Evolutionary conservation across 1,284 basidiomycete genomes (phyloP), one percentile per base, ranked within the genome.

Genomic region (Veloboletus limbatus): DNA sequence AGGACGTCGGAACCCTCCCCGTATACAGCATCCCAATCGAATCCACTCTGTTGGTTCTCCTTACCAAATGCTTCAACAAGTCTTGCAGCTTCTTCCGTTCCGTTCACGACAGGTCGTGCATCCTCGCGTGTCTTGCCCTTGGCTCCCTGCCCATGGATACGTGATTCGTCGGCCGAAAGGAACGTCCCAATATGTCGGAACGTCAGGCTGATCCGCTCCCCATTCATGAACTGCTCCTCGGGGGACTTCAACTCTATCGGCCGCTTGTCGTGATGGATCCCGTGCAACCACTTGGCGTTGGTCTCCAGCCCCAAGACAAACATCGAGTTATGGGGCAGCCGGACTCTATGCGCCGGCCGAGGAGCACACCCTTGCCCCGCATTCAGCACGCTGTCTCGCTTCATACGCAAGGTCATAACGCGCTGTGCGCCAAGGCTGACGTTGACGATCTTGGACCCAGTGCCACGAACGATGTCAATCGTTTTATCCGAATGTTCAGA

Each of bases 401-500:
- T 88, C 37, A 74, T 63, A 17, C 79, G 76, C 11, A 88, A 72
- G 0, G 77, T 82, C 86, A 88, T 88, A 18, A 73, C 67, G 28
- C 85, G 76, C 59, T 83, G 78, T 3, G 86, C 84, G 4, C 86
- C 86, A 11, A 89, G 68, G 57, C 82, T 86, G 44, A 89, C 81
- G 51, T 89, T 89, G 48, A 86, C 81, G 54, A 88, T 83, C 44
- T 72, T 79, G 8, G 85, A 83, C 27, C 79, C n/a, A n/a, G n/a
- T n/a, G n/a, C n/a, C 81, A 14, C 71, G 75, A 2, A 84, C 77
- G 51, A 89, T 74, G 59, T 89, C 87, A 54, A 89, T 76, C 5
- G 86, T 89, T 69, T 89, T 89, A 65, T 89, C 86, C 1, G 82
- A 84, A 62, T 89, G 87, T 57, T 89, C 87, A 0, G 84, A 87